Conservation (phyloP, 768 basidiomycete genomes). For the Tylopilus sp. region DNA sequence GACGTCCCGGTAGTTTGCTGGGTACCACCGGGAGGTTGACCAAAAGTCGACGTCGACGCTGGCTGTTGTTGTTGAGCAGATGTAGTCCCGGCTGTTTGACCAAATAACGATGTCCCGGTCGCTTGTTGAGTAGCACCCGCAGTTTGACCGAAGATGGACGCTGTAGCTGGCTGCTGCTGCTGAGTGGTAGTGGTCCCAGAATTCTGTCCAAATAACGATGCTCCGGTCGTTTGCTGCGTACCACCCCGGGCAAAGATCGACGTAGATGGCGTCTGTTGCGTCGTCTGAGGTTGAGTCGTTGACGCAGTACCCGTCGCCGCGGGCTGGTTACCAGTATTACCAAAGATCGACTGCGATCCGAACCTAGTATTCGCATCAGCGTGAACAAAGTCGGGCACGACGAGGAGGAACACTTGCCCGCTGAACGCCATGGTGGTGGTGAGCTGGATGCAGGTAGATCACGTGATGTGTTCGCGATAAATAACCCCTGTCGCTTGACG, state of each 20-base stretch:
- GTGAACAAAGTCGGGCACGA: background rate
- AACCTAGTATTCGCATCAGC: slow-evolving; percentile 22
- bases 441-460: background rate
- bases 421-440: slow-evolving; percentile 18
- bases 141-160: slow-evolving; percentile 26
- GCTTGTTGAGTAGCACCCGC: slow-evolving; percentile 5
- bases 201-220: slow-evolving; percentile 34
- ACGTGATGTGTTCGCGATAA: slow-evolving; percentile 10
- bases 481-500: slow-evolving; percentile 17
- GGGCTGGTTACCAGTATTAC: slow-evolving; percentile 20
- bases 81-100: slow-evolving; percentile 8
- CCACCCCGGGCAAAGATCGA: background rate
- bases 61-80: slow-evolving; percentile 18
- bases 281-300: slow-evolving; percentile 16
- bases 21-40: slow-evolving; percentile 9
- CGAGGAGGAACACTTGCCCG: slow-evolving; percentile 12
- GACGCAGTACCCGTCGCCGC: slow-evolving; percentile 16
- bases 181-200: slow-evolving; percentile 12
- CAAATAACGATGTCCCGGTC: slow-evolving; percentile 6
- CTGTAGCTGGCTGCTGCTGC: slow-evolving; percentile 19
- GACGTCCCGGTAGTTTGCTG: slow-evolving; percentile 2
- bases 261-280: slow-evolving; percentile 12
- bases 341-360: slow-evolving; percentile 37
- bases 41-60: slow-evolving; percentile 27
- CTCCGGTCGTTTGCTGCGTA: background rate